Base-by-base conservation (phyloP, 75 land plant genomes). In the Pinus taeda region DNA sequence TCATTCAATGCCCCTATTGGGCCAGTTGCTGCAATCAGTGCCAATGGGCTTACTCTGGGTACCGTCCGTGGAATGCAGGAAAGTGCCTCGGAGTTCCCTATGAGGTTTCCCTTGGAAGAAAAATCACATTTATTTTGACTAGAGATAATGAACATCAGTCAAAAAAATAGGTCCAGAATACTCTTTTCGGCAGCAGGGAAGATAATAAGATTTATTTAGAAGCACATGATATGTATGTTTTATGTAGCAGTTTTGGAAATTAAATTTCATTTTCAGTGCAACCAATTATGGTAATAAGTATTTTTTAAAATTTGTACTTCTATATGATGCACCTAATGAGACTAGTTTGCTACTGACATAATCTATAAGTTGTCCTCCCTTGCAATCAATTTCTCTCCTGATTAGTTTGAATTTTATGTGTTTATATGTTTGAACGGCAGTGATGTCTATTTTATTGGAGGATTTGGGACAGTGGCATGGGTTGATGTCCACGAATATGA, bases 391-490 rank as follows among this genome's bases (percentile, higher is more conserved):
- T 62, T 22, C 65, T 29, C 29, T 62, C 30, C 13, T 62, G 24
- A 69, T 56, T 55, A 29, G 33, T 26, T 5, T 24, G 20, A 24
- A 56, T 57, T n/a, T 73, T 73, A 3, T 11, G 14, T 56, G 42
- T n/a, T 26, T 45, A n/a, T 65, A 53, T 72, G 53, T 12, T 73
- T 33, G 21, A 39, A 13, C 45, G 29, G 56, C 83, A 95, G 98
- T 84, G 98, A 95, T 79, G 90, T 95, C 74, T 93, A 91, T 59
- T 95, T 95, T 73, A 93, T 93, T 71, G 98, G 98, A 73, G 98
- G 98, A 36, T 95, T 95, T 87, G 98, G 98, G 22, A 95, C 98
- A 64, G 98, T 95, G 65, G 94, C 94, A 29, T 95, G 98, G 98
- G 91, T 95, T 22, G 98, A 93, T 81, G 94, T 95, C 69, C 89